Evolutionary conservation across 345 rosid species (phyloP), one percentile per base, ranked within the genome.

Genomic region (Euphorbia tirucalli): DNA sequence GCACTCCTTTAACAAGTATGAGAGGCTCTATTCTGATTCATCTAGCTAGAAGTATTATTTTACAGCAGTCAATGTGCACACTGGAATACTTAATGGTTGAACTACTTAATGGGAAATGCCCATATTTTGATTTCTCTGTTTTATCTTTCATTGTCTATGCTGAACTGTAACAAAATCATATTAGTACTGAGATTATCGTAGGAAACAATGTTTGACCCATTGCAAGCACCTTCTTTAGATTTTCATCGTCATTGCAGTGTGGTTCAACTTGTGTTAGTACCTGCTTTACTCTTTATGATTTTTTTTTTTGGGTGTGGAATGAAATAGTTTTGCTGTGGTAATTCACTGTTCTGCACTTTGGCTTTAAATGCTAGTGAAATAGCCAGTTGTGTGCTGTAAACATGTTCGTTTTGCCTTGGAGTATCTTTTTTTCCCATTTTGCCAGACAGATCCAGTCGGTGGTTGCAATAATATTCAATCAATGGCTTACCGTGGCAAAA

Each of bases 381-480:
- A 77, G 86, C 87, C n/a, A 93, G 93, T 68, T 91, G 93, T 44
- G 96, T 89, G 22, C 93, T 89, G 39, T 76, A 71, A 15, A 85
- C 57, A 50, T 93, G 96, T 46, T 46, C 79, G 89, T 91, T 75
- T 87, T 83, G 22, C 85, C 88, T 35, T 88, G 93, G 73, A 84
- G 88, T 65, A 87, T 89, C 54, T 86, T 93, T 30, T 85, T 91
- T 1, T 52, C n/a, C 5, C 11, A 0, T 4, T 21, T 5, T 21
- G 25, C 25, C 22, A 43, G 94, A 91, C 75, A 90, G 92, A 71
- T 83, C 76, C 90, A n/a, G 61, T 83, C 56, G 89, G 83, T 69
- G 88, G 91, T 65, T 92, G 0, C 85, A 94, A n/a, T 93, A 87
- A 91, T 71, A 70, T 87, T 77, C 96, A 89, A 80, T 91, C 87